Base-by-base conservation (phyloP, 352 stramenopile species). In the Pythium apleroticum region DNA sequence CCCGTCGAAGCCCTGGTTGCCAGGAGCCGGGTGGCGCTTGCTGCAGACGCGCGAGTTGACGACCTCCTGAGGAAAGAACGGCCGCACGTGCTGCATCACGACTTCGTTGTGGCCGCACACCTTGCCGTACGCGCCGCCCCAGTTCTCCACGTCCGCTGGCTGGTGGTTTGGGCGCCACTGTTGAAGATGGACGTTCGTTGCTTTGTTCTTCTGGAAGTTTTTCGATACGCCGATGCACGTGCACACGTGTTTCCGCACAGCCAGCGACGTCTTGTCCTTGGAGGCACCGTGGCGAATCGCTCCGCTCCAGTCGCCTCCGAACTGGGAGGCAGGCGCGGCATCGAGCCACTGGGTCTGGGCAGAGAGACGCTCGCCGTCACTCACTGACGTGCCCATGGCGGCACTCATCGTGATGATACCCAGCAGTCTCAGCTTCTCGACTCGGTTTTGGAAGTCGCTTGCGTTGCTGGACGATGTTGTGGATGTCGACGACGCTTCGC, bases 91-190 rank as follows among this genome's bases (percentile, higher is more conserved):
- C 31, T 97, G 85, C 78, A 97, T 80, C 28, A 95, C 88, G 15
- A 97, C 86, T 73, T 97, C 90, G 73, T 97, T 97, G 73, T 97
- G 90, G 14, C 81, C 87, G 57, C 90, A 97, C 7, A 75, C 76
- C 54, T 97, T 97, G 52, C 90, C 90, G 52, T 80, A 96, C 27
- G 60, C 72, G 25, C 90, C 90, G 45, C 90, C 90, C 90, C 90
- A 97, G 50, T 79, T 75, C 35, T 78, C 83, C 27, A 66, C 31
- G 61, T 96, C 90, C 7, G 73, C 66, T 15, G 87, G 84, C 39
- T 90, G 70, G 39, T 81, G 77, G 65, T 96, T 96, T 1, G 89
- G 87, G 15, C 60, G 56, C 89, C 89, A 97, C 41, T 78, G 63
- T 57, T 57, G 63, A 28, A 88, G 65, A 31, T 73, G 68, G 6